These are phyloP conservation scores for Colletotrichum sp. DNA, from an alignment of 2,329 filamentous ascomycete species.

Conservation along the genomic window DNA sequence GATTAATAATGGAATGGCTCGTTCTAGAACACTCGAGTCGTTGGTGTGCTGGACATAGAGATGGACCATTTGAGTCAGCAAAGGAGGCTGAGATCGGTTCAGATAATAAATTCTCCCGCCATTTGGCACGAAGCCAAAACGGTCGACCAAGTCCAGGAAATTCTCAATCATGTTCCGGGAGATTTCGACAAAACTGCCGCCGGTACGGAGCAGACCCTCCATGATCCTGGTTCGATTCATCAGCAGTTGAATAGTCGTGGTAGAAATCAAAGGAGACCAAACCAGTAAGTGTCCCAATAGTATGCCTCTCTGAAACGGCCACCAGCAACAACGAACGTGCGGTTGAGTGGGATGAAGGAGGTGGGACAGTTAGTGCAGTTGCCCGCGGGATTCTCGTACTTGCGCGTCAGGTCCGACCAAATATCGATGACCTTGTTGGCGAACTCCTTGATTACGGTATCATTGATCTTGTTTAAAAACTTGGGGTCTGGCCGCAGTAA, in stretches of 20 bases:
- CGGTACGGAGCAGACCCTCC: slow-evolving; percentile 68
- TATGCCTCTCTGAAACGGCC: slow-evolving; percentile 75
- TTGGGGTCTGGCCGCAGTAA: slow-evolving; percentile 60
- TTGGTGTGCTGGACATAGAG: slow-evolving; percentile 69
- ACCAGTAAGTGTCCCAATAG: slow-evolving; percentile 70
- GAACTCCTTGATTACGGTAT: slow-evolving; percentile 65
- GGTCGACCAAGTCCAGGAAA: slow-evolving; percentile 70
- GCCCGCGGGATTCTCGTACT: slow-evolving; percentile 54
- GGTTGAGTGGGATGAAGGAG: slow-evolving; percentile 70
- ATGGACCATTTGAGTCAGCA: slow-evolving; percentile 71
- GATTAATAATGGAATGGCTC: slow-evolving; percentile 66
- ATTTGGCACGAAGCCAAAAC: slow-evolving; percentile 71
- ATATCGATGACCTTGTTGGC: slow-evolving; percentile 69
- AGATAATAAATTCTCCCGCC: slow-evolving; percentile 72
- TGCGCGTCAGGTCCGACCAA: slow-evolving; percentile 71
- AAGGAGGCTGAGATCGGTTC: slow-evolving; percentile 71
- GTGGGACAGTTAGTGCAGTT: slow-evolving; percentile 66
- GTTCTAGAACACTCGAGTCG: slow-evolving; percentile 63
- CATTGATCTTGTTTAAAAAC: slow-evolving; percentile 63
- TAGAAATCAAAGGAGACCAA: not conserved
- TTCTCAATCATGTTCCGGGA: slow-evolving; percentile 73
- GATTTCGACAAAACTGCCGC: slow-evolving; percentile 67
- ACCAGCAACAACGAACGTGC: slow-evolving; percentile 73
- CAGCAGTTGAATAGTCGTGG: slow-evolving; percentile 29
- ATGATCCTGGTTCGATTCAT: slow-evolving; percentile 51